Evolutionary conservation across 2,329 filamentous ascomycete species (phyloP), one percentile per base, ranked within the genome.

Genomic region (Ilyonectria robusta): DNA sequence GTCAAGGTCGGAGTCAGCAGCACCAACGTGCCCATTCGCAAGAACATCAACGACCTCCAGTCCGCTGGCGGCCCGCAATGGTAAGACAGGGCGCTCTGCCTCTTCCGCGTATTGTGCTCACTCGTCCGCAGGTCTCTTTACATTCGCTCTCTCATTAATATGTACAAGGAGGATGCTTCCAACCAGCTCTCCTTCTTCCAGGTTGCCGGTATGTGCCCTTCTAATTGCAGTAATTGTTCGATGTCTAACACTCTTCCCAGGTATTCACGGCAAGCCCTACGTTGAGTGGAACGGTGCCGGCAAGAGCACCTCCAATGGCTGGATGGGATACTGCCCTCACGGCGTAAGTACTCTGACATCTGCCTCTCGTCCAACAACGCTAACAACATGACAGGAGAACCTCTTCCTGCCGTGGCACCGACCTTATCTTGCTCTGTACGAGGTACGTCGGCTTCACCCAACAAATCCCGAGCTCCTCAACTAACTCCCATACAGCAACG

Each of bases 1-100:
- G 92, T 92, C 78, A 89, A 88, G 78, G 94, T 92, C 1, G 88
- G 89, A 55, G 93, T 93, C 81, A 93, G 92, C 9, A 42, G 31
- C n/a, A 42, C 40, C 40, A 44, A 55, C 11, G 55, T 66, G 6
- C 65, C 65, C 3, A 26, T 59, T 4, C 26, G 65, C 15, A 63
- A 31, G 40, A 67, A 67, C 48, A 64, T 67, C 42, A 67, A 67
- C 47, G 55, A 59, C 48, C 54, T 67, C 17, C 29, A 63, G 15
- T 17, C 54, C 11, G 50, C 60, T 19, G 65, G 65, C 8, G 65
- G 65, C 17, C 48, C 65, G 10, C 21, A 35, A 35, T 67, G 65
- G 64, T 63, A 42, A 46, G 53, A 42, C 15, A n/a, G 8, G 7
- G 6, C 7, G 31, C 31, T 26, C 4, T 26, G 26, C 26, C 26